Evolutionary conservation across 2,329 filamentous ascomycete genomes (phyloP).

Genomic region (Alternaria ventricosa): DNA sequence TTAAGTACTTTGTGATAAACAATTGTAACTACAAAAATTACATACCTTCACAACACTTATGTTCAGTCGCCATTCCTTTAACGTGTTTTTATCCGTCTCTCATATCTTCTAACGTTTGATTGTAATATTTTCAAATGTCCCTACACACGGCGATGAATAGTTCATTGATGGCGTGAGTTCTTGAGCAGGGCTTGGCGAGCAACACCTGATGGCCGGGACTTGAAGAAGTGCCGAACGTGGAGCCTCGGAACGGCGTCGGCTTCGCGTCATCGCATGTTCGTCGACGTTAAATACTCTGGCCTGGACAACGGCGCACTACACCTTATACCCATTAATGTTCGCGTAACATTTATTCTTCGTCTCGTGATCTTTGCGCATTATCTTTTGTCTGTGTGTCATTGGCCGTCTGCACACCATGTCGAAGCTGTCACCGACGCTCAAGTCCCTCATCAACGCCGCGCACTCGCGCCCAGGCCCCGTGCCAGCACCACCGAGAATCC

Average conservation of each 20-base stretch:
- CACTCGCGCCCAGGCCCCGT: constrained; percentile 45
- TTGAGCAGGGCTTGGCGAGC: neutral
- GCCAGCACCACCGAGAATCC: constrained; percentile 41
- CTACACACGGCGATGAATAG: too few species aligned
- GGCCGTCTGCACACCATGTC: constrained; percentile 32
- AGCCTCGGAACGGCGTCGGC: constrained; percentile 13
- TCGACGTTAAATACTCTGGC: neutral
- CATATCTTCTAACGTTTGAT: neutral
- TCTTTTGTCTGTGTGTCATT: neutral
- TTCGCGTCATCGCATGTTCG: constrained; percentile 4
- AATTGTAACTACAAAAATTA: neutral
- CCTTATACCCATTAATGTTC: neutral
- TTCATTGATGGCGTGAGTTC: too few species aligned
- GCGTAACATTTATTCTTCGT: neutral
- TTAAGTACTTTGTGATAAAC: neutral
- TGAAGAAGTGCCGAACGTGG: constrained; percentile 9
- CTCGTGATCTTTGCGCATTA: neutral
- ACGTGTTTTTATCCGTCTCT: neutral
- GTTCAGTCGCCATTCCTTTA: neutral
- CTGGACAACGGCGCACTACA: neutral
- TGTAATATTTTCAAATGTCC: neutral
- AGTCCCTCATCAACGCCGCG: constrained; percentile 45
- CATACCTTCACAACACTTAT: neutral
- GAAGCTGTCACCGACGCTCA: constrained; percentile 44
- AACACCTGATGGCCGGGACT: neutral